Evolutionary conservation across 352 stramenopile species (phyloP).

Genomic region (Globisporangium abappressorium): DNA sequence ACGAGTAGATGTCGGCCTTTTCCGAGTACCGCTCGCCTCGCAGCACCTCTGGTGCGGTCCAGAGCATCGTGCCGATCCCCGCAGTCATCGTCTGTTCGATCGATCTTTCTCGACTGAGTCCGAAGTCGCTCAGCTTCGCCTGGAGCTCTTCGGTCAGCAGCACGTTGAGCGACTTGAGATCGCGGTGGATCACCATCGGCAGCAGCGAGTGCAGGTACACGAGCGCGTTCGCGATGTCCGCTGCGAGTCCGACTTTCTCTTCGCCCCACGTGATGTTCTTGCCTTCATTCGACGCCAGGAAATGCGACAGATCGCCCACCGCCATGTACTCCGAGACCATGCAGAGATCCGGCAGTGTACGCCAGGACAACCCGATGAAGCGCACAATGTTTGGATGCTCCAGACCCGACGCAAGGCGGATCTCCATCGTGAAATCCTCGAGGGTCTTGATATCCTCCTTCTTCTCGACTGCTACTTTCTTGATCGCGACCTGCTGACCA

Average conservation of each 20-base stretch:
- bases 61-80: slow-evolving; percentile 38
- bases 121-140: slow-evolving; percentile 53
- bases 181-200: slow-evolving; percentile 39
- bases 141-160: slow-evolving; percentile 39
- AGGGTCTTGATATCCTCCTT: slow-evolving; percentile 21
- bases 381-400: slow-evolving; percentile 54
- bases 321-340: slow-evolving; percentile 47
- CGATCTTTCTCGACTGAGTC: slow-evolving; percentile 32
- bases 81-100: slow-evolving; percentile 41
- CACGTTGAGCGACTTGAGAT: slow-evolving; percentile 49
- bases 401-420: slow-evolving; percentile 41
- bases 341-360: slow-evolving; percentile 38
- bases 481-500: slow-evolving; percentile 25
- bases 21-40: slow-evolving; percentile 40
- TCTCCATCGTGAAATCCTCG: slow-evolving; percentile 45
- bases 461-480: slow-evolving; percentile 18
- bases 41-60: slow-evolving; percentile 52
- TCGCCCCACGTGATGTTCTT: slow-evolving; percentile 33
- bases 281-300: slow-evolving; percentile 28
- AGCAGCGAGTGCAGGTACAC: slow-evolving; percentile 52
- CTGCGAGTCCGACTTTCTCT: slow-evolving; percentile 39
- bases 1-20: slow-evolving; percentile 34
- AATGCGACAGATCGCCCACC: slow-evolving; percentile 32
- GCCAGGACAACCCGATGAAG: slow-evolving; percentile 50
- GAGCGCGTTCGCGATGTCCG: slow-evolving; percentile 46